Base-by-base conservation (phyloP, 805 yeast genomes). In the Metschnikowia drakensbergensis region DNA sequence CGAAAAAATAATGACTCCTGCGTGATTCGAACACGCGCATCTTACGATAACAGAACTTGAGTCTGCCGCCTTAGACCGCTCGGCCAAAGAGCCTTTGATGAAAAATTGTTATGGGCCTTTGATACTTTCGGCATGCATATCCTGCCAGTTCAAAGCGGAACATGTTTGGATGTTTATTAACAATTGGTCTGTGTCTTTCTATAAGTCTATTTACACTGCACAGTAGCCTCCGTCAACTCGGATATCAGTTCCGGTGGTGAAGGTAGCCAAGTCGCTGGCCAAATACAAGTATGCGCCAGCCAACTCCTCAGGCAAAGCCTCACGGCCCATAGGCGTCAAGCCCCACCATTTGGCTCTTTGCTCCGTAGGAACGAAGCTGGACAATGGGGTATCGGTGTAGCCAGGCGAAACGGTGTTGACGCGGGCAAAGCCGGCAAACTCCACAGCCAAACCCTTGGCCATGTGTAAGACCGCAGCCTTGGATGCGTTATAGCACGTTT, bases 401-500 rank as follows among this genome's bases (percentile, higher is more conserved):
- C 60, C 60, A 3, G 60, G 60, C 8, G 60, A 57, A 9, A 57
- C 60, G 32, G 53, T 57, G 53, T 57, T 57, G 47, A 57, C 60
- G 23, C 60, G 53, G 6, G 58, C 58, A 32, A 57, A 57, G 1
- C 60, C 60, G 25, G 60, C 60, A 45, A 57, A 57, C 50, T 57
- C 60, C 38, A 57, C 60, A 8, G 60, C 60, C 58, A 57, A 57
- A 5, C 58, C 55, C 41, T 53, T 57, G 45, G 58, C 53, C 60
- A 57, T 57, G 48, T 57, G 60, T 41, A 57, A 45, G 23, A 57
- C 60, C 7, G 60, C 60, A 3, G 60, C 60, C 53, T 57, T 57
- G 36, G 60, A 54, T 5, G 60, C 60, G 26, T 57, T 57, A 49
- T 57, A 57, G 96, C 54, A 83, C 63, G 27, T 87, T 70, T 89